phyloP scores from a whole-genome alignment of 371 early-diverging fungal genomes.

The Synchytrium microbalum region DNA sequence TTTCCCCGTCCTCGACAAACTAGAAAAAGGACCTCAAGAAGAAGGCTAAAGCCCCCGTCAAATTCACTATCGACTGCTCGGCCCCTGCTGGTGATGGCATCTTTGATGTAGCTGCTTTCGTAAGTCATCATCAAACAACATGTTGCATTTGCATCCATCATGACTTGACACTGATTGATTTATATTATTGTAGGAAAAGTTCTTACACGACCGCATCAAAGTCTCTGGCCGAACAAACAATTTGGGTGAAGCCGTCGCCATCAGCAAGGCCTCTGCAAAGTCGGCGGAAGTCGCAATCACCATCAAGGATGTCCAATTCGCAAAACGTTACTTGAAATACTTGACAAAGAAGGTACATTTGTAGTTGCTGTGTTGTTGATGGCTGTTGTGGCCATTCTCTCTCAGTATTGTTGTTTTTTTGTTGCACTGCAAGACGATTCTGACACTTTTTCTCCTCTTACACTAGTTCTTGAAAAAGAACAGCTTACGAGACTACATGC shows the following conservation, averaged over 20 bases:
- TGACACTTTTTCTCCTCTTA: no score
- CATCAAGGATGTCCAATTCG: conserved; percentile 54
- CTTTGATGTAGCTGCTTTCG: conserved; percentile 92
- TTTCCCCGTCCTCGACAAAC: no score
- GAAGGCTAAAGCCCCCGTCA: conserved; percentile 24
- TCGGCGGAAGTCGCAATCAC: conserved; percentile 65
- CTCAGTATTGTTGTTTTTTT: no score
- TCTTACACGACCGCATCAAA: conserved; percentile 97
- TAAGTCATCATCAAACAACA: conserved; percentile 29
- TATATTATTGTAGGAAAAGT: conserved; percentile 63
- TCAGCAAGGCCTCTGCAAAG: conserved; percentile 61
- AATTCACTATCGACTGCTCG: conserved; percentile 90
- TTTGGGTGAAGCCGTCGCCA: conserved; percentile 80
- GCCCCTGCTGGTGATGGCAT: conserved; percentile 91
- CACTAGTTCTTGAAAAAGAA: conserved; percentile 99
- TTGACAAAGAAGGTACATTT: conserved; percentile 97
- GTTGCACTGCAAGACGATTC: no score
- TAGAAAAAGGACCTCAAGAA: background rate
- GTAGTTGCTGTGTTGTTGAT: no score
- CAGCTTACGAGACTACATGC: conserved; percentile 96
- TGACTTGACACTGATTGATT: conserved; percentile 4
- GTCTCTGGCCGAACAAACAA: conserved; percentile 93
- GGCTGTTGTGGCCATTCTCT: no score
- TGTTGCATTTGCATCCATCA: conserved; percentile 6
- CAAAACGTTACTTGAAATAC: conserved; percentile 99